Conservation (phyloP, 2,329 filamentous ascomycete genomes). For the Colletotrichum neosansevieriae region DNA sequence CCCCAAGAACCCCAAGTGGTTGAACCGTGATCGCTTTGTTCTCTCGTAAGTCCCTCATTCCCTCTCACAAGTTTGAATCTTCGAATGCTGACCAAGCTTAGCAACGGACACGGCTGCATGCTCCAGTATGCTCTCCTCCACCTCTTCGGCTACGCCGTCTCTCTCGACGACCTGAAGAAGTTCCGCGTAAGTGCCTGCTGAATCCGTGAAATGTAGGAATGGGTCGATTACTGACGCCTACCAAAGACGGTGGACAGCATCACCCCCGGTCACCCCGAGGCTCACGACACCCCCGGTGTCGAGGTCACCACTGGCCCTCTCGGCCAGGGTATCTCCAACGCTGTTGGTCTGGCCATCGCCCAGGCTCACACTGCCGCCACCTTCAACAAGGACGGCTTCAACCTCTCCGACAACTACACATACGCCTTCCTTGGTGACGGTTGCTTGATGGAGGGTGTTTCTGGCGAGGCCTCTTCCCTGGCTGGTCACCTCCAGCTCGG, state of each 20-base stretch:
- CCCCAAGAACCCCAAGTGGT: conserved; percentile 97
- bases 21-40: conserved; percentile 98
- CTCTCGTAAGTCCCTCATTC: conserved; percentile 82
- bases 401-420: conserved; percentile 95
- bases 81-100: conserved; percentile 52
- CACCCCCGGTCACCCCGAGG: conserved; percentile 95
- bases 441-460: conserved; percentile 98
- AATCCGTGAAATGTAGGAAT: background rate
- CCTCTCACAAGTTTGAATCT: background rate
- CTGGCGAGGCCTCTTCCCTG: conserved; percentile 89
- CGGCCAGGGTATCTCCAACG: conserved; percentile 96
- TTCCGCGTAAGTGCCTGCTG: conserved; percentile 82
- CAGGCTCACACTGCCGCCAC: conserved; percentile 89
- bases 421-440: conserved; percentile 98
- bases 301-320: conserved; percentile 99
- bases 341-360: conserved; percentile 96
- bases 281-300: conserved; percentile 94
- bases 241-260: conserved; percentile 71
- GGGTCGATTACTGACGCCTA: background rate
- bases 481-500: conserved; percentile 97
- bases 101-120: conserved; percentile 99
- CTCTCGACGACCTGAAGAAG: conserved; percentile 91
- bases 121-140: conserved; percentile 98
- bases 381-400: conserved; percentile 97
- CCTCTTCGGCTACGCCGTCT: conserved; percentile 90